Base-by-base conservation (phyloP, 2,329 filamentous ascomycete genomes). In the Penicillium frequentans region DNA sequence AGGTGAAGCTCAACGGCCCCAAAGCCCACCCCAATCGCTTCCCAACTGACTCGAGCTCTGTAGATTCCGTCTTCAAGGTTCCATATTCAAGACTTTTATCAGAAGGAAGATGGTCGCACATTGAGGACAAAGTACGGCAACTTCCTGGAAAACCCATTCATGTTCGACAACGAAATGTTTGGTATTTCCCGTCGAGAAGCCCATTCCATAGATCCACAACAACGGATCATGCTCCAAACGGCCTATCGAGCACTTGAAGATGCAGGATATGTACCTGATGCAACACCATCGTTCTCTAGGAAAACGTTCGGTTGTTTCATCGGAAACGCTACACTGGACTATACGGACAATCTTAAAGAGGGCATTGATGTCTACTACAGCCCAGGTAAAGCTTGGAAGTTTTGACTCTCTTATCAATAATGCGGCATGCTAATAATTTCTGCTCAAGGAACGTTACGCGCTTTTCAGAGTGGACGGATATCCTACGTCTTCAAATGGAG, bases 281-380 rank as follows among this genome's bases (percentile, higher is more conserved):
- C 26, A 26, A 49, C 29, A 24, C 46, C 16, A 2, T 16, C 16
- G 19, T 33, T 27, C 44, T 27, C 23, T 7, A 13, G 11, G 16
- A 24, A 26, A 6, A 47, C 44, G 6, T 47, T 47, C 23, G 44
- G 44, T 26, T 47, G 44, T n/a, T 49, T 23, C 11, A 35, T 49
- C 19, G 46, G 19, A 19, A 49, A 21, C 9, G 23, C 26, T 37
- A 49, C 46, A 19, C 14, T 26, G 13, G 46, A 49, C 13, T 49
- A 49, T 35, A 23, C 33, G 1, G 23, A 19, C 16, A 35, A 33
- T 47, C 23, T 47, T 0, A 33, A 21, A 24, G n/a, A 49, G 11
- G 27, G n/a, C n/a, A 35, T 31, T 49, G 46, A 49, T 49, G 27
- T 49, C 19, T 49, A 49, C 46, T 49, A 49, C n/a, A 49, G 46